Conservation (phyloP, 805 yeast species). For the Saccharomyces paradoxus region DNA sequence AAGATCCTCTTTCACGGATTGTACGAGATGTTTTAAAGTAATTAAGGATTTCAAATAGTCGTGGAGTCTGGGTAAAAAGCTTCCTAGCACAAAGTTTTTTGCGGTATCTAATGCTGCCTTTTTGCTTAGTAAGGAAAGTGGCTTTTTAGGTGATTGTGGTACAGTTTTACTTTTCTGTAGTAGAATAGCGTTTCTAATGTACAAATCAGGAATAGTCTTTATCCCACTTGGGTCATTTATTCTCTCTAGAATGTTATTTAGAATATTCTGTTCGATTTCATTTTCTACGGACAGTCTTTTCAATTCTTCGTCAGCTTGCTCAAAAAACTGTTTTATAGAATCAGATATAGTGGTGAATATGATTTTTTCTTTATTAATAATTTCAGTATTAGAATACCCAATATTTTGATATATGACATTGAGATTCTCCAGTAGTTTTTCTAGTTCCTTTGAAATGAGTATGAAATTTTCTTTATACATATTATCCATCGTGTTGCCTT, state of each 20-base stretch:
- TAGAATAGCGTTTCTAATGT: conserved; percentile 32
- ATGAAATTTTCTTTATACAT: conserved; percentile 27
- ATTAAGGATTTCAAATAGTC: neutral
- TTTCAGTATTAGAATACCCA: conserved; percentile 47
- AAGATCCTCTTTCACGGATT: neutral
- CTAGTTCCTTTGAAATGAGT: conserved; percentile 26
- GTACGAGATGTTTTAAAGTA: neutral
- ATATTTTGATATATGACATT: conserved; percentile 42
- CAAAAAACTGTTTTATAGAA: conserved; percentile 38
- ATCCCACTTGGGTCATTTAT: conserved; percentile 33
- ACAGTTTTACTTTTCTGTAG: conserved; percentile 16
- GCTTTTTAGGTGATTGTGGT: conserved; percentile 29
- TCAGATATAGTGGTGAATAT: conserved; percentile 43
- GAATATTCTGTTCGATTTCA: conserved; percentile 17
- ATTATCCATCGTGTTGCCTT: conserved; percentile 4
- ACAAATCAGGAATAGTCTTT: conserved; percentile 35
- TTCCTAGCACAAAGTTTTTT: conserved; percentile 25
- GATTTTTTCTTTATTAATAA: conserved; percentile 39
- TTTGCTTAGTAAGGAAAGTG: conserved; percentile 29
- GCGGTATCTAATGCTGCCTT: conserved; percentile 29
- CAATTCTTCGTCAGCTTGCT: conserved; percentile 33
- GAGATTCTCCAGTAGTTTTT: conserved; percentile 33
- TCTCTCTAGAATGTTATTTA: conserved; percentile 28
- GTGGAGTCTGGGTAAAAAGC: conserved; percentile 19
- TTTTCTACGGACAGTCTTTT: conserved; percentile 27